These are phyloP conservation scores for Epichloe aotearoae DNA, from an alignment of 2,329 filamentous ascomycete species.

Conservation along the genomic window DNA sequence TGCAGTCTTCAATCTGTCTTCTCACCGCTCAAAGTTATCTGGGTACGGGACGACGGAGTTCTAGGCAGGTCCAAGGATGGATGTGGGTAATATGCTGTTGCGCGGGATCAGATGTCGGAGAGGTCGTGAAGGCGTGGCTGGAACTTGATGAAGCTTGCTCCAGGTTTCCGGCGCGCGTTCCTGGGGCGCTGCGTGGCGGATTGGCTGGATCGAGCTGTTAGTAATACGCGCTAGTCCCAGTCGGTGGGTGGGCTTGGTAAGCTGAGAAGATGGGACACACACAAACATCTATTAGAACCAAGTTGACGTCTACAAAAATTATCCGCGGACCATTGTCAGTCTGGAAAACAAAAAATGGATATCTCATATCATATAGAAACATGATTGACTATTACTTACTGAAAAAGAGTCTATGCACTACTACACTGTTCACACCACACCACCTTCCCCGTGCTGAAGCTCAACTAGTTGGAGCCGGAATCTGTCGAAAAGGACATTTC, in stretches of 20 bases:
- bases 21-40: background rate
- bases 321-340: too few relatives aligned
- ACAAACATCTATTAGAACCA: too few relatives aligned
- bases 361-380: too few relatives aligned
- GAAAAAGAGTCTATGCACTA: too few relatives aligned
- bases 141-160: background rate
- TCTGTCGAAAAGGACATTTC: background rate
- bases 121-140: background rate
- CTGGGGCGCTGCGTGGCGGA: slow-evolving; percentile 1
- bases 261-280: background rate
- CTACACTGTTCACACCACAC: too few relatives aligned
- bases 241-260: background rate
- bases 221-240: background rate
- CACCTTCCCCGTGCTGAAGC: too few relatives aligned
- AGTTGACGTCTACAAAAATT: too few relatives aligned
- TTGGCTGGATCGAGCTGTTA: background rate
- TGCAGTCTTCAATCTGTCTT: background rate
- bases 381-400: too few relatives aligned
- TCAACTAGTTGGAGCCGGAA: background rate
- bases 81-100: too few relatives aligned
- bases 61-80: too few relatives aligned
- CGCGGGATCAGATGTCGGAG: background rate
- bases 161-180: slow-evolving; percentile 2
- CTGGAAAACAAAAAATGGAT: too few relatives aligned
- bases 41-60: background rate